phyloP scores from a whole-genome alignment of 2,329 filamentous ascomycete genomes.

The Westerdykella sp. region DNA sequence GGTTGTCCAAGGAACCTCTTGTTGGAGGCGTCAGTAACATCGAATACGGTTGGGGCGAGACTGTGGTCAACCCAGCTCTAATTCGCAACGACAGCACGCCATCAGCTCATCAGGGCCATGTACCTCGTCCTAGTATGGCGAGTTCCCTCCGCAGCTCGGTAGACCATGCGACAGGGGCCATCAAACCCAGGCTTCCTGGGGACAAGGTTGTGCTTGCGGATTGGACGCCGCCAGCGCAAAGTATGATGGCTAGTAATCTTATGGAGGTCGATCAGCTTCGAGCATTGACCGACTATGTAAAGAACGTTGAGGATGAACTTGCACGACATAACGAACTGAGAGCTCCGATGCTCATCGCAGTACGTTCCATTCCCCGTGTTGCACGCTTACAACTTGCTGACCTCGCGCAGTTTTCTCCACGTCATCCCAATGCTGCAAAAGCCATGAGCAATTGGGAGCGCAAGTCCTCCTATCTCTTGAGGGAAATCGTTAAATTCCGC shows the following conservation, averaged over 20 bases:
- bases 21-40: conserved; percentile 92
- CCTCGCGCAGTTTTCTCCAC: conserved; percentile 62
- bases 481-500: conserved; percentile 93
- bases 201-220: conserved; percentile 80
- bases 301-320: conserved; percentile 78
- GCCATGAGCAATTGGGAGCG: conserved; percentile 97
- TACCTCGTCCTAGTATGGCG: conserved; percentile 50
- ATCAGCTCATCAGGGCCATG: conserved; percentile 24
- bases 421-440: conserved; percentile 71
- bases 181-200: conserved; percentile 66
- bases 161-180: conserved; percentile 50
- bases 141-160: conserved; percentile 56
- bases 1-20: conserved; percentile 87
- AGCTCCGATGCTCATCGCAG: conserved; percentile 76
- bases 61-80: conserved; percentile 57
- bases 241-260: conserved; percentile 75
- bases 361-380: conserved; percentile 34
- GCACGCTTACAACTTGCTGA: conserved; percentile 9
- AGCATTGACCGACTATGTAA: conserved; percentile 70
- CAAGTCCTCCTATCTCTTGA: conserved; percentile 83
- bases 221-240: conserved; percentile 84
- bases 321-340: conserved; percentile 83
- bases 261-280: conserved; percentile 75
- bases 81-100: conserved; percentile 39
- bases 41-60: conserved; percentile 93